phyloP scores from a whole-genome alignment of 805 yeast genomes.

The Ogataea dorogensis region DNA sequence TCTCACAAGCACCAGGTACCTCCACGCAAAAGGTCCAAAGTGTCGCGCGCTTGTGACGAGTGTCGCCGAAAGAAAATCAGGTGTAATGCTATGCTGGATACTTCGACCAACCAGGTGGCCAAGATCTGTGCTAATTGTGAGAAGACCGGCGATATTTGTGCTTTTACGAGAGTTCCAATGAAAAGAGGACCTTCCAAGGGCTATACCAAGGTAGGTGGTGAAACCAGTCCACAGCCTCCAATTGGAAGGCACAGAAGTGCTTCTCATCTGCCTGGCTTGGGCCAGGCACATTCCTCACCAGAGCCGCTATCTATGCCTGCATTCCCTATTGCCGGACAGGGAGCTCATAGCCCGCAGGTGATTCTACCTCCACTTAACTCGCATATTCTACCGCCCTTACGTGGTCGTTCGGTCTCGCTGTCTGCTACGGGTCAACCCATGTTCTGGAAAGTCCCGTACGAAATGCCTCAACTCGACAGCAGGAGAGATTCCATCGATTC shows the following conservation, averaged over 20 bases:
- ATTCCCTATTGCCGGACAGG: slow-evolving; percentile 2
- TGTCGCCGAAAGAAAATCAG: slow-evolving; percentile 72
- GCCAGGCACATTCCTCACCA: slow-evolving; percentile 16
- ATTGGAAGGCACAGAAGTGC: slow-evolving; percentile 10
- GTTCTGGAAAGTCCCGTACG: slow-evolving; percentile 64
- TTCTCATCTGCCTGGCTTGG: slow-evolving; percentile 15
- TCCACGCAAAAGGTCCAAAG: slow-evolving; percentile 62
- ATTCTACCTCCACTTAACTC: slow-evolving; percentile 29
- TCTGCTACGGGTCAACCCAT: slow-evolving; percentile 21
- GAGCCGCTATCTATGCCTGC: slow-evolving; percentile 9
- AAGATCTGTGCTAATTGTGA: slow-evolving; percentile 61
- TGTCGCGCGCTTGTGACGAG: slow-evolving; percentile 78
- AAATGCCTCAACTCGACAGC: slow-evolving; percentile 40
- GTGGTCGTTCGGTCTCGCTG: slow-evolving; percentile 24
- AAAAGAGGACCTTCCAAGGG: slow-evolving; percentile 83
- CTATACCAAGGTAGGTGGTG: slow-evolving; percentile 41
- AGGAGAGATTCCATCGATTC: slow-evolving; percentile 49
- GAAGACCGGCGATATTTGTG: slow-evolving; percentile 58
- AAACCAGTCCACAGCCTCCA: slow-evolving; percentile 27
- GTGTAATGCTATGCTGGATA: slow-evolving; percentile 60
- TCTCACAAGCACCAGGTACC: slow-evolving; percentile 17
- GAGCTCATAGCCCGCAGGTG: slow-evolving; percentile 15
- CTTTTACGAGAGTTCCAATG: slow-evolving; percentile 68
- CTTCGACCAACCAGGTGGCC: slow-evolving; percentile 45
- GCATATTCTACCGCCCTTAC: slow-evolving; percentile 24